Evolutionary conservation across 805 yeast genomes (phyloP).

Genomic region (Brettanomyces bruxellensis): DNA sequence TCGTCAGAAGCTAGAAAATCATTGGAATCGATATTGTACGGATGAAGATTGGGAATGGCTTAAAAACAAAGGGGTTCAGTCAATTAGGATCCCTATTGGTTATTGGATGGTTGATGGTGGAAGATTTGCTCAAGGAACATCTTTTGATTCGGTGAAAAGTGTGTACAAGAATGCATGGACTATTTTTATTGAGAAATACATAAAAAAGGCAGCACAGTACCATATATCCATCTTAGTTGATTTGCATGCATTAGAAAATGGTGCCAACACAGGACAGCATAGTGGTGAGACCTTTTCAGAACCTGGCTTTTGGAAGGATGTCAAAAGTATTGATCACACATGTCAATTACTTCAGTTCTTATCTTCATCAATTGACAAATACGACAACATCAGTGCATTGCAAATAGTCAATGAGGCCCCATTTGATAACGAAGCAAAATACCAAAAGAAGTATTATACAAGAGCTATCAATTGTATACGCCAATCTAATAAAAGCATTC

Average conservation of each 20-base stretch:
- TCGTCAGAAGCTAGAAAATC: constrained; percentile 42
- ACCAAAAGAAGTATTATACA: constrained; percentile 53
- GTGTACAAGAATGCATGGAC: constrained; percentile 76
- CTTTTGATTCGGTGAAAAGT: constrained; percentile 42
- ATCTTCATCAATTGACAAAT: constrained; percentile 44
- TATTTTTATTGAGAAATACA: constrained; percentile 36
- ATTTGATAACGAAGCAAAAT: constrained; percentile 43
- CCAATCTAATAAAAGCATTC: constrained; percentile 43
- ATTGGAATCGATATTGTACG: constrained; percentile 54
- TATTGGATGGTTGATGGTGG: constrained; percentile 82
- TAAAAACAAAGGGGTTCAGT: constrained; percentile 55
- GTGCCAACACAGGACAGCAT: constrained; percentile 83
- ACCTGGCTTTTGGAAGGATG: constrained; percentile 57
- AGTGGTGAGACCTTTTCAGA: constrained; percentile 57
- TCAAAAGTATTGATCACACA: constrained; percentile 34
- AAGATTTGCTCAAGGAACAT: constrained; percentile 45
- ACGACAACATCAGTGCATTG: constrained; percentile 69
- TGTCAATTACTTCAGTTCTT: constrained; percentile 47
- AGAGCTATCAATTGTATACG: constrained; percentile 58
- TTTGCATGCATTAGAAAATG: constrained; percentile 85
- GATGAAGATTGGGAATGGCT: constrained; percentile 81
- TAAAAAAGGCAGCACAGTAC: constrained; percentile 50
- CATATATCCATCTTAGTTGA: constrained; percentile 75
- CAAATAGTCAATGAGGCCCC: constrained; percentile 84
- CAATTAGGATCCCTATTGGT: constrained; percentile 82